Evolutionary conservation across 768 basidiomycete species (phyloP), one percentile per base, ranked within the genome.

Genomic region (Boletales sp.): DNA sequence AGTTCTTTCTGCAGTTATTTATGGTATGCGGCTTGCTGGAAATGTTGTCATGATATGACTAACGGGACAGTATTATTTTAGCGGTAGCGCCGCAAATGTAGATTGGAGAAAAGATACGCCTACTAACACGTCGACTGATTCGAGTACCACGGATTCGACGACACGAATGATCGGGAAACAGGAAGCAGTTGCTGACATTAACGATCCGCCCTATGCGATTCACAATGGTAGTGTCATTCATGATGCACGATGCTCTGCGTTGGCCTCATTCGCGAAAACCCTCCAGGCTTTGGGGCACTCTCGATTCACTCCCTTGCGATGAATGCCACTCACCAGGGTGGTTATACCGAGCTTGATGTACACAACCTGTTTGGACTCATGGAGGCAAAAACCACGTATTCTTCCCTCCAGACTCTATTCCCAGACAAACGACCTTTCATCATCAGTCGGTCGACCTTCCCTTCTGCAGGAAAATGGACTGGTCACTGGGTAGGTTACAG

Each of bases 341-440:
- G 86, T 1, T 71, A 74, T 49, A 72, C 70, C 14, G 84, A 87
- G 56, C 69, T 86, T 29, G 83, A 87, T 52, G 74, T 77, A 30
- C 86, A 86, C 64, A 87, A 84, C 62, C 53, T 86, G 42, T 87
- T 77, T 74, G 84, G 84, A 18, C 58, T 81, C 53, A 84, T 86
- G 82, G 82, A 85, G 64, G 83, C 81, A 54, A 77, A 76, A 49
- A 74, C 82, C 5, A 84, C 86, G 11, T 75, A 84, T 66, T 63
- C 76, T 17, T 83, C 83, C 14, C 57, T 87, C 21, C 68, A 73
- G 55, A 60, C 74, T 10, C 62, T 86, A 39, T 67, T 74, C 4
- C 81, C 82, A 10, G 79, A 77, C 2, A 74, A 78, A 56, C 75
- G 86, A 2, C 86, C 87, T 0, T 90, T 85, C 67, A 56, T 84